Conservation (phyloP, 345 rosid genomes). For the Eucalyptus dawsonii region DNA sequence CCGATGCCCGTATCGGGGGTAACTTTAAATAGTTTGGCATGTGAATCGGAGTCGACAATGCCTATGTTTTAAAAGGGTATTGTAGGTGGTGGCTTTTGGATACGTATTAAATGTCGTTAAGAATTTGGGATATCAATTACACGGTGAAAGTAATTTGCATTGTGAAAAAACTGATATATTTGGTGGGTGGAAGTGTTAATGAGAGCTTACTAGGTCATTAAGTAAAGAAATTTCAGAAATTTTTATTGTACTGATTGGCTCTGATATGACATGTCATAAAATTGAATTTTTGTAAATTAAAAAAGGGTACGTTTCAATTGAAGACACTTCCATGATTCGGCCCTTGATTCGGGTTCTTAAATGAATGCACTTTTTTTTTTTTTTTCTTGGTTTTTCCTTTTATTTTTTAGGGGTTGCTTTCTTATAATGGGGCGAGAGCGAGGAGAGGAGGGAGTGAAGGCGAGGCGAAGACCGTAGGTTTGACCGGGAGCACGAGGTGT, state of each 20-base stretch:
- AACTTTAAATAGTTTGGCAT: neutral
- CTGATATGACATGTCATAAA: accelerated
- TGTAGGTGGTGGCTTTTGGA: neutral
- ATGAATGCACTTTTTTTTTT: neutral
- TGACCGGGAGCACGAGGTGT: neutral
- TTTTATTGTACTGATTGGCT: accelerated
- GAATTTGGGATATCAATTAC: neutral
- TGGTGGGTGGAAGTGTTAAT: accelerated
- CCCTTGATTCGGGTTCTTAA: neutral
- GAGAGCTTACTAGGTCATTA: neutral
- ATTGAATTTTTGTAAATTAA: neutral
- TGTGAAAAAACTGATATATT: neutral
- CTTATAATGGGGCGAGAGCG: neutral
- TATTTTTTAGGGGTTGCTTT: neutral
- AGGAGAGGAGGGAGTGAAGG: neutral
- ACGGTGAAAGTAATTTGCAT: neutral
- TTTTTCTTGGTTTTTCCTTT: neutral
- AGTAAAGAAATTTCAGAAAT: neutral
- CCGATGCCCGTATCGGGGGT: too few species aligned
- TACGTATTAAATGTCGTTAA: neutral
- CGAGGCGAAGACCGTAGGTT: neutral
- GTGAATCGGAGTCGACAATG: neutral
- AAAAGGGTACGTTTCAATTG: neutral
- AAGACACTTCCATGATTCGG: neutral
- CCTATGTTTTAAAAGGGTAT: neutral